phyloP scores from a whole-genome alignment of 2,329 filamentous ascomycete species.

The Ophiostoma populinum region DNA sequence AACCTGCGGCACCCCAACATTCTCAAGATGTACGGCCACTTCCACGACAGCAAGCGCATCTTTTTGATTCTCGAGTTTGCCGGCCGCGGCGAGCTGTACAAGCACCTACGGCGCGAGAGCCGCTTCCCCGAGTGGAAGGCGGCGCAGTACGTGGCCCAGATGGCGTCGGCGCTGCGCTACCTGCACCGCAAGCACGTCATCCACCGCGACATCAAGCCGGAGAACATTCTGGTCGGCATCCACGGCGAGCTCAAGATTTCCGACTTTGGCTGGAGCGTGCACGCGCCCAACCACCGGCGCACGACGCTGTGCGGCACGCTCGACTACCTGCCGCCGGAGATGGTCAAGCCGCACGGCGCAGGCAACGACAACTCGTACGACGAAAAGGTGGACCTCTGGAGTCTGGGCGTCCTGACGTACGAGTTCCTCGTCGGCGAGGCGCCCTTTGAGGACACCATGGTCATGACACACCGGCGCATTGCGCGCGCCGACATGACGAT shows the following conservation, averaged over 20 bases:
- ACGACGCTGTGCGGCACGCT: constrained; percentile 95
- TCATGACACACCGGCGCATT: constrained; percentile 89
- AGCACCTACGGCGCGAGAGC: constrained; percentile 62
- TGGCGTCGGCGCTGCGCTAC: constrained; percentile 78
- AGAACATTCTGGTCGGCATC: constrained; percentile 90
- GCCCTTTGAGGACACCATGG: constrained; percentile 86
- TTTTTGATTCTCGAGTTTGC: constrained; percentile 81
- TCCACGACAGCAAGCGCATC: constrained; percentile 76
- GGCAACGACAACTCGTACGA: constrained; percentile 70
- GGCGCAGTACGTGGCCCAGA: constrained; percentile 74
- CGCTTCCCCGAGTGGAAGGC: constrained; percentile 76
- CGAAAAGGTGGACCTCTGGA: constrained; percentile 95
- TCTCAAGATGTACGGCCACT: constrained; percentile 68
- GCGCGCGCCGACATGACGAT: constrained; percentile 80
- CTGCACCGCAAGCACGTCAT: constrained; percentile 95
- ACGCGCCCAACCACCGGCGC: constrained; percentile 84
- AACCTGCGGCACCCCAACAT: constrained; percentile 79
- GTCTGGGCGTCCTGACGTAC: constrained; percentile 83
- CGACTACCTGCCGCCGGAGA: constrained; percentile 95
- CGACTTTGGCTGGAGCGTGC: constrained; percentile 96
- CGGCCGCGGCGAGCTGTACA: constrained; percentile 74
- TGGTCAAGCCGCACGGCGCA: constrained; percentile 60
- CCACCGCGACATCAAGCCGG: constrained; percentile 92
- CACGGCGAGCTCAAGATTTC: constrained; percentile 98
- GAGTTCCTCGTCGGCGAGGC: constrained; percentile 94